Percentiles rank a stretch among this genome's conserved stretches.
phyloP scores from a whole-genome alignment of 164 flowering plant genomes.

The Vitis vinifera region DNA sequence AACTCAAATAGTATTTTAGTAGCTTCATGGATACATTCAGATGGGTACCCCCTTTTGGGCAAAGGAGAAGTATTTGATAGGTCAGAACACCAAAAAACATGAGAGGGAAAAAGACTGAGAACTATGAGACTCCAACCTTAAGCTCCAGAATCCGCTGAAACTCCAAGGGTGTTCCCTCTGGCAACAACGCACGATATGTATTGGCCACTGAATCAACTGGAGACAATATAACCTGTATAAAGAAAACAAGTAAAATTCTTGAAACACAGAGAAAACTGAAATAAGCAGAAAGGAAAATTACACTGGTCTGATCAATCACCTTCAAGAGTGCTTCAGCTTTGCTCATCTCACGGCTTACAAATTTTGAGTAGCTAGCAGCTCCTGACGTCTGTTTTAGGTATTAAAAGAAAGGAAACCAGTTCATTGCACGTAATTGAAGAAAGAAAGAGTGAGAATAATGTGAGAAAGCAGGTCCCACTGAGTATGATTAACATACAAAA shows the following conservation, averaged over 20 bases:
- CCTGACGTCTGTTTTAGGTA: conserved; percentile 54
- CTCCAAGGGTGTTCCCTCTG: conserved; percentile 91
- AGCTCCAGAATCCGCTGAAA: conserved; percentile 95
- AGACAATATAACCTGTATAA: conserved; percentile 81
- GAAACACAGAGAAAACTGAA: neutral
- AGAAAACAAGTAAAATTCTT: neutral
- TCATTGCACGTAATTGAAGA: no score
- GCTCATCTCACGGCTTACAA: conserved; percentile 97
- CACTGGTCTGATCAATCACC: conserved; percentile 35
- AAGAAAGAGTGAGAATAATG: no score
- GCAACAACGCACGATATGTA: conserved; percentile 90
- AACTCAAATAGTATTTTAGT: no score
- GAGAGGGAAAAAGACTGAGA: neutral
- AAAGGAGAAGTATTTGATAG: neutral
- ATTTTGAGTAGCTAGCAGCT: conserved; percentile 86
- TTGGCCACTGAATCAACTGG: conserved; percentile 93
- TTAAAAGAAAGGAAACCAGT: neutral
- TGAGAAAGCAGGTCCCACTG: no score
- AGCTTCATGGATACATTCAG: no score
- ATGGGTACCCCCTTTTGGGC: no score
- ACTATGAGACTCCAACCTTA: conserved; percentile 47
- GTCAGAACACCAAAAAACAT: neutral
- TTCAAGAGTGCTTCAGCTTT: conserved; percentile 98
- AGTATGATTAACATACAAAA: no score
- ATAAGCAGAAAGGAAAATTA: neutral